Evolutionary conservation across 1,284 basidiomycete genomes (phyloP).

Genomic region (Leccinum subatratum): DNA sequence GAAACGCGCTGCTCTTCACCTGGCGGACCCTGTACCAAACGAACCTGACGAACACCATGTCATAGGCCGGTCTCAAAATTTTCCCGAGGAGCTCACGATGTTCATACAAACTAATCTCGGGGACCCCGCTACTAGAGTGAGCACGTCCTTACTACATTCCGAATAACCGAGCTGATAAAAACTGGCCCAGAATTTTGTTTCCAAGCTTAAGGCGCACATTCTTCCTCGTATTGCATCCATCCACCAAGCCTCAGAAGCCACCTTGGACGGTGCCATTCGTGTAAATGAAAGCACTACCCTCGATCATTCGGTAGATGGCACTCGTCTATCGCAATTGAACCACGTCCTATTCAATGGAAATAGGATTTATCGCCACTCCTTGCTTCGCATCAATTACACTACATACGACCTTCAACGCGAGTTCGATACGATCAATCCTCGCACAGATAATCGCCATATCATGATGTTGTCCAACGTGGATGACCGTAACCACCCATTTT

Average conservation of each 20-base stretch:
- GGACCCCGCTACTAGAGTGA: background rate
- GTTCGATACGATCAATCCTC: background rate
- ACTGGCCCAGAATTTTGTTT: background rate
- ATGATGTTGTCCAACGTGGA: background rate
- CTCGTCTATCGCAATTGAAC: background rate
- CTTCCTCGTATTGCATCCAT: background rate
- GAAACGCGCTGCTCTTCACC: no score
- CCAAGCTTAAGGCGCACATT: background rate
- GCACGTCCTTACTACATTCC: background rate
- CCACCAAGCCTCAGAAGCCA: background rate
- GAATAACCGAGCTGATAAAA: background rate
- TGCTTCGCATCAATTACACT: background rate
- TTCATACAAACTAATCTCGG: slow-evolving; percentile 10
- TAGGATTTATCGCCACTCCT: background rate
- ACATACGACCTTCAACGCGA: background rate
- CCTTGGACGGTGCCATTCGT: no score
- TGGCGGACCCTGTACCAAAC: background rate
- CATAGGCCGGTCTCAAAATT: slow-evolving; percentile 17
- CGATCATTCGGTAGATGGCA: background rate
- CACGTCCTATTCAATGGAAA: background rate
- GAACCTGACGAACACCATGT: slow-evolving; percentile 12
- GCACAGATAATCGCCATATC: background rate
- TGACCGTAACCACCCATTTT: background rate
- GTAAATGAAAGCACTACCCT: background rate
- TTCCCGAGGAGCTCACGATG: slow-evolving; percentile 12